Percentiles rank a stretch among this genome's conserved stretches.
Evolutionary conservation across 1,284 basidiomycete genomes (phyloP).

Genomic region (Leccinum subspadiceum): DNA sequence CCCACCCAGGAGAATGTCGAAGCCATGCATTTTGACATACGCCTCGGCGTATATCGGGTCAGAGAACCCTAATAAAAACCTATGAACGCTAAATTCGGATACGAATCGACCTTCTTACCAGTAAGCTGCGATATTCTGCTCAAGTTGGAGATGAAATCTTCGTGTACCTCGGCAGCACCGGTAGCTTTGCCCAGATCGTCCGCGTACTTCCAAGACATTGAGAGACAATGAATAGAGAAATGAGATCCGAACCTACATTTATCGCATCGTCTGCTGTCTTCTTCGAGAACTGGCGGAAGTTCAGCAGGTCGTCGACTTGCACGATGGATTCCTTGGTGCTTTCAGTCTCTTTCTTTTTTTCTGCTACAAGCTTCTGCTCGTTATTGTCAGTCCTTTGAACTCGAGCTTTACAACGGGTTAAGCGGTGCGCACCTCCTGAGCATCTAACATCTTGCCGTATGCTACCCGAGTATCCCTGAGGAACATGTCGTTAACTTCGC

Average conservation of each 20-base stretch:
- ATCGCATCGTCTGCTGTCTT: constrained; percentile 79
- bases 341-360: constrained; percentile 78
- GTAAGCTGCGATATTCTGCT: constrained; percentile 96
- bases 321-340: constrained; percentile 71
- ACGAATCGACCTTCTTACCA: constrained; percentile 40
- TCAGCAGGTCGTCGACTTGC: constrained; percentile 92
- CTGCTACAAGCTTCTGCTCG: constrained; percentile 72
- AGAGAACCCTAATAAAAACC: constrained; percentile 73
- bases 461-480: constrained; percentile 90
- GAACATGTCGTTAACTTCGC: constrained; percentile 82
- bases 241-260: constrained; percentile 57
- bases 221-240: neutral
- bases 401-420: neutral
- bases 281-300: constrained; percentile 94
- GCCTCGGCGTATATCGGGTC: constrained; percentile 99
- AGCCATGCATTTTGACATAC: constrained; percentile 97
- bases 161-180: constrained; percentile 78
- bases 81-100: constrained; percentile 1
- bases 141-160: constrained; percentile 97
- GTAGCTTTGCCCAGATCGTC: constrained; percentile 91
- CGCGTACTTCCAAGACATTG: constrained; percentile 63
- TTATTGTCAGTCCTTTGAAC: neutral
- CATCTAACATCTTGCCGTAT: constrained; percentile 91
- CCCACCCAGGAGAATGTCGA: constrained; percentile 89
- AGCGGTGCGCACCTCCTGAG: constrained; percentile 71